These are phyloP conservation scores for Phytophthora cactorum DNA, from an alignment of 352 stramenopile species.

Conservation along the genomic window DNA sequence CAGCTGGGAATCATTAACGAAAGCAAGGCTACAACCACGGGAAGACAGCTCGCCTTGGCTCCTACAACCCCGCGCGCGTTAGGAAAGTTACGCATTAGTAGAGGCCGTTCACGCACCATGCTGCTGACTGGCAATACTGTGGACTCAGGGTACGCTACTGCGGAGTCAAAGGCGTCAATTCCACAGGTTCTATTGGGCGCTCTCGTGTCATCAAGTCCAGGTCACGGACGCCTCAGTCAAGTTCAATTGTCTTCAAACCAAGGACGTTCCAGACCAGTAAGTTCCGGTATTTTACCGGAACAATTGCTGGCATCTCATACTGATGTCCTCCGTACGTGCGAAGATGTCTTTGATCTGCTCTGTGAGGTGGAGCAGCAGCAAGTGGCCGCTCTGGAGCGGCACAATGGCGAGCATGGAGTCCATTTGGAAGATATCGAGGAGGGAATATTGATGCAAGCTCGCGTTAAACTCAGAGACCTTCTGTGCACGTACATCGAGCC, in stretches of 20 bases:
- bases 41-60: constrained; percentile 9
- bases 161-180: constrained; percentile 40
- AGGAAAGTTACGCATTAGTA: constrained; percentile 17
- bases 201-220: constrained; percentile 28
- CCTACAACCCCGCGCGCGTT: constrained; percentile 24
- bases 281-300: constrained; percentile 35
- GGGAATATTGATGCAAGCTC: constrained; percentile 27
- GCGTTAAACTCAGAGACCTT: constrained; percentile 41
- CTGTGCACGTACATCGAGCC: constrained; percentile 52
- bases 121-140: constrained; percentile 18
- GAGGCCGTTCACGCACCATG: constrained; percentile 22
- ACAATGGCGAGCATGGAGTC: constrained; percentile 9
- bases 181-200: constrained; percentile 54
- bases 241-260: constrained; percentile 21
- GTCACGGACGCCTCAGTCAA: constrained; percentile 28
- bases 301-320: constrained; percentile 33
- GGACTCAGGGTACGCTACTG: constrained; percentile 1
- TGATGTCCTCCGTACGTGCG: constrained; percentile 46
- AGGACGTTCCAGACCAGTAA: constrained; percentile 16
- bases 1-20: constrained; percentile 28
- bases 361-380: constrained; percentile 49
- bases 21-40: background rate
- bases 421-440: constrained; percentile 18
- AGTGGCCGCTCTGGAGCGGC: constrained; percentile 4
- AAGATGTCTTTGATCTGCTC: constrained; percentile 68